Evolutionary conservation across 306 rosid genomes (phyloP).

Genomic region (Vigna reflexopilosa): DNA sequence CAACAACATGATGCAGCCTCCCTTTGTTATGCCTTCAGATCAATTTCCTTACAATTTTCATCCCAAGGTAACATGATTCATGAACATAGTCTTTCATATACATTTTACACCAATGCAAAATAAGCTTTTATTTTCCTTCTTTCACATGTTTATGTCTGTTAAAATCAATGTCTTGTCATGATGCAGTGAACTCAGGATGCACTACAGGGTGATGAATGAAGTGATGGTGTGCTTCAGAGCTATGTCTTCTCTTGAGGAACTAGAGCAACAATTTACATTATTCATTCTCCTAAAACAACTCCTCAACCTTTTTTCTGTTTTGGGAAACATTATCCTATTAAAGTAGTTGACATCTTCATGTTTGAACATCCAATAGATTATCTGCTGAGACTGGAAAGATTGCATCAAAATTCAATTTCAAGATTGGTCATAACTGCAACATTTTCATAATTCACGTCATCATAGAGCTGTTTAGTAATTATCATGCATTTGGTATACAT

Average conservation of each 20-base stretch:
- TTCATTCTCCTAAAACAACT: neutral
- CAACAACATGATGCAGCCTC: slow-evolving; percentile 28
- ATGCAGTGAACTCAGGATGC: slow-evolving; percentile 22
- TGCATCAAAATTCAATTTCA: neutral
- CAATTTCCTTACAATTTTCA: slow-evolving; percentile 17
- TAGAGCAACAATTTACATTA: neutral
- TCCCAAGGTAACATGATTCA: neutral
- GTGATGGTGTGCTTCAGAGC: neutral
- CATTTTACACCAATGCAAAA: neutral
- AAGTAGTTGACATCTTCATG: neutral
- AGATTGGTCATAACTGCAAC: neutral
- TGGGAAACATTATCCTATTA: slow-evolving; percentile 1
- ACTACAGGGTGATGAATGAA: neutral
- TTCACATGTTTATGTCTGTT: neutral
- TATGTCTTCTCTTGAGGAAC: neutral
- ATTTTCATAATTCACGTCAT: neutral
- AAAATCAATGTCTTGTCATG: neutral
- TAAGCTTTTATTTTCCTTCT: neutral
- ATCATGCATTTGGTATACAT: neutral
- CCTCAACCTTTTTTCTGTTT: neutral
- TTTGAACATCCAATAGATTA: neutral
- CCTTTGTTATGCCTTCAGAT: neutral
- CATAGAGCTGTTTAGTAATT: neutral
- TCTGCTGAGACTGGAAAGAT: neutral
- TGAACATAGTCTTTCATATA: neutral